These are phyloP conservation scores for Podila epigama DNA, from an alignment of 192 early-diverging fungal species.

Conservation along the genomic window DNA sequence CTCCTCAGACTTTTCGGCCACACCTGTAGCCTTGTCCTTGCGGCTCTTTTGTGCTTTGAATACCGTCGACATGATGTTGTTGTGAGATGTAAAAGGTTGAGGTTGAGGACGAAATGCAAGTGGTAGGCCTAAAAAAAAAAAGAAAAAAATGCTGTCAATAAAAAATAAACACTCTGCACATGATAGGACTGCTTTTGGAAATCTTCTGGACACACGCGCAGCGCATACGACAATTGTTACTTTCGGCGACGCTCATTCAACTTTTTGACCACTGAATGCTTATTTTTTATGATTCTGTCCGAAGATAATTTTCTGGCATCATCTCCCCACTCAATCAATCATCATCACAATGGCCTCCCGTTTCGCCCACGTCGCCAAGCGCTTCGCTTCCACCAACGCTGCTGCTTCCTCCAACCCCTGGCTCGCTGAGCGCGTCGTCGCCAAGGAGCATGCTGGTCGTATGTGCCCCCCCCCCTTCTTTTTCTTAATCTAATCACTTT, in stretches of 20 bases:
- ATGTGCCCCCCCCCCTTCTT: background rate
- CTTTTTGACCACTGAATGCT: background rate
- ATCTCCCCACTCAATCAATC: slow-evolving; percentile 4
- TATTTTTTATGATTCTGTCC: background rate
- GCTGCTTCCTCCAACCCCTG: slow-evolving; percentile 38
- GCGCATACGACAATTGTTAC: background rate
- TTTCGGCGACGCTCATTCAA: no score
- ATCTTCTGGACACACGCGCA: background rate
- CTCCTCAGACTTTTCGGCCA: slow-evolving; percentile 32
- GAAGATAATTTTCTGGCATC: background rate
- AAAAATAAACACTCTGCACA: background rate
- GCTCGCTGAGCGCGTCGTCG: slow-evolving; percentile 44
- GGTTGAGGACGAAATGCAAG: background rate
- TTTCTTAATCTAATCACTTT: background rate
- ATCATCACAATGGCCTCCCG: slow-evolving; percentile 31
- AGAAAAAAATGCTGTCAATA: slow-evolving; percentile 8
- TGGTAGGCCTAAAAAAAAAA: background rate
- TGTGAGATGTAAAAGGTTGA: slow-evolving; percentile 4
- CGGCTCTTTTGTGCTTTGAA: slow-evolving; percentile 43
- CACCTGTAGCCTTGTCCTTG: slow-evolving; percentile 37
- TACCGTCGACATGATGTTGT: slow-evolving; percentile 34
- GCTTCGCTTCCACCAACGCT: slow-evolving; percentile 30
- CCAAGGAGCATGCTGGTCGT: slow-evolving; percentile 51
- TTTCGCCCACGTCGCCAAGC: slow-evolving; percentile 43
- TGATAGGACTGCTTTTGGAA: background rate